Evolutionary conservation across 2,329 filamentous ascomycete species (phyloP).

Genomic region (Juglanconis sp.): DNA sequence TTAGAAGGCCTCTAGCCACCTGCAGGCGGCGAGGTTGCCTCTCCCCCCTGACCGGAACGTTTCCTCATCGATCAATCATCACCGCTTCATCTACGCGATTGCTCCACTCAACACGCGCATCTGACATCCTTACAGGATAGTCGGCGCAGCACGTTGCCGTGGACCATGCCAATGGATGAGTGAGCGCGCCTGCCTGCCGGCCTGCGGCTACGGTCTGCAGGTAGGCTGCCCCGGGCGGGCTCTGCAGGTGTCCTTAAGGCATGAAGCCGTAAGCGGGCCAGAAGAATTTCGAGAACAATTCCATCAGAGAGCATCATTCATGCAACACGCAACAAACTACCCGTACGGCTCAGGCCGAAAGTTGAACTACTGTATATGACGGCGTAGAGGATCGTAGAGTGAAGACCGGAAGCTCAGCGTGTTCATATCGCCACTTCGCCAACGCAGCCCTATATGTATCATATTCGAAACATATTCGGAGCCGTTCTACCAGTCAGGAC

Average conservation of each 20-base stretch:
- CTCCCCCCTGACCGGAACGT: not conserved
- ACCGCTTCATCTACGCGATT: not conserved
- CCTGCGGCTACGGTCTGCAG: not conserved
- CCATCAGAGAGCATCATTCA: not conserved
- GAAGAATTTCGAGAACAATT: not conserved
- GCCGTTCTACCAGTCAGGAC: constrained; percentile 5
- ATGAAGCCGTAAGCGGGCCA: not conserved
- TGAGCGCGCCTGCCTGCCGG: not conserved
- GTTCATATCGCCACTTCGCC: not conserved
- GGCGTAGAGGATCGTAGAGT: not conserved
- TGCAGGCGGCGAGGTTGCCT: not conserved
- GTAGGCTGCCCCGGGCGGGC: not conserved
- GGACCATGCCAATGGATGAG: constrained; percentile 4
- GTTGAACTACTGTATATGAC: not conserved
- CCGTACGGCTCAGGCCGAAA: not conserved
- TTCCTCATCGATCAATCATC: not conserved
- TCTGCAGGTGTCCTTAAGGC: not conserved
- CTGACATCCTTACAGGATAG: not conserved
- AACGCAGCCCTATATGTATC: not conserved
- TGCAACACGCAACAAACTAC: not conserved
- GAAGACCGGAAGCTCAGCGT: not conserved
- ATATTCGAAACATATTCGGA: constrained; percentile 4
- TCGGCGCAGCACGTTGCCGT: not conserved
- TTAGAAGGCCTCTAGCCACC: not conserved
- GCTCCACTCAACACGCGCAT: not conserved